Percentiles rank a stretch among this genome's conserved stretches.
These are phyloP conservation scores for Penstemon barbatus DNA, from an alignment of 257 asterid genomes.

Conservation along the genomic window DNA sequence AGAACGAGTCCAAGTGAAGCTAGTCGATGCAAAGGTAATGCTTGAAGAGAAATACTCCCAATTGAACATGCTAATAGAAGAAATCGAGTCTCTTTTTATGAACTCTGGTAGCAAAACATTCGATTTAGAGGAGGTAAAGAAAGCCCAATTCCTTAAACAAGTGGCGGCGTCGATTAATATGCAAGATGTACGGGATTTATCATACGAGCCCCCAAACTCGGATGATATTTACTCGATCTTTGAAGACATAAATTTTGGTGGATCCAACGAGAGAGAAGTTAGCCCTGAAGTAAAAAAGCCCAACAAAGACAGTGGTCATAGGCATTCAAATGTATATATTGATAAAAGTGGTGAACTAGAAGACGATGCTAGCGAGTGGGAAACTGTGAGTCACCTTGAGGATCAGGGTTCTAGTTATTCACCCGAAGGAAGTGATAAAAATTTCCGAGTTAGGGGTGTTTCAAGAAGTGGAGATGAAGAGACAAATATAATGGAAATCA, in stretches of 20 bases:
- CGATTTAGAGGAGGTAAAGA: conserved; percentile 39
- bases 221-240: conserved; percentile 55
- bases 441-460: conserved; percentile 28
- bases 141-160: conserved; percentile 44
- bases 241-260: conserved; percentile 49
- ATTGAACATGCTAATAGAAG: conserved; percentile 42
- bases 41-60: conserved; percentile 63
- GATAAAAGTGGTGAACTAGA: conserved; percentile 48
- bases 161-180: conserved; percentile 47
- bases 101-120: conserved; percentile 28
- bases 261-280: conserved; percentile 43
- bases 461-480: conserved; percentile 34
- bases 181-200: conserved; percentile 50
- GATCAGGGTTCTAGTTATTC: conserved; percentile 57
- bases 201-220: conserved; percentile 51
- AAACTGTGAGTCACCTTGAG: conserved; percentile 59
- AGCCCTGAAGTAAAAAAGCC: conserved; percentile 40
- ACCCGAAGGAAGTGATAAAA: conserved; percentile 47
- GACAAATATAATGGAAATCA: conserved; percentile 34
- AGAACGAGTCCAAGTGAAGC: conserved; percentile 70
- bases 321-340: conserved; percentile 36
- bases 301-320: conserved; percentile 22
- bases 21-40: conserved; percentile 64
- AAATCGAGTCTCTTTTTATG: conserved; percentile 39
- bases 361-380: conserved; percentile 66